Conservation (phyloP, 805 yeast species). For the Lachancea sp. region DNA sequence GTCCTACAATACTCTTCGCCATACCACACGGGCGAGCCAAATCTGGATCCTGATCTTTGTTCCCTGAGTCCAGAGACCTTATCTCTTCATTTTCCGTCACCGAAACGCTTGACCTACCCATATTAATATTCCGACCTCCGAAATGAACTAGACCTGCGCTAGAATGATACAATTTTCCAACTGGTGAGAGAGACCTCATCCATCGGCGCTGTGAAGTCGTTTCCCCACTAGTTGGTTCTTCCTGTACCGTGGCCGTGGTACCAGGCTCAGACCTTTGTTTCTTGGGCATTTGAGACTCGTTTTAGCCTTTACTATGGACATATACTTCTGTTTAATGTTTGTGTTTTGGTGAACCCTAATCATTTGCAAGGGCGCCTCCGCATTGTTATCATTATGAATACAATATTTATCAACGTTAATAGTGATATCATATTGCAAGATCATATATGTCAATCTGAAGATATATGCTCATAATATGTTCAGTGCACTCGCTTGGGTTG, state of each 20-base stretch:
- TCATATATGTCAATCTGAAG: too few species aligned
- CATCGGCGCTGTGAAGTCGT: constrained; percentile 3
- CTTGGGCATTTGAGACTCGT: not conserved
- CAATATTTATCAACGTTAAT: too few species aligned
- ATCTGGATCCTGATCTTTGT: constrained; percentile 23
- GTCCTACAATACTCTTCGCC: constrained; percentile 48
- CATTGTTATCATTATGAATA: too few species aligned
- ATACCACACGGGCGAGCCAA: constrained; percentile 38
- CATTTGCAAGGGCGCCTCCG: too few species aligned
- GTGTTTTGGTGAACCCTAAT: not conserved
- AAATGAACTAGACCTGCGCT: constrained; percentile 6
- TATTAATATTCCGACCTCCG: not conserved
- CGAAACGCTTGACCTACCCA: not conserved
- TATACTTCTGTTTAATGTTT: constrained; percentile 1
- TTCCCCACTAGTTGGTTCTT: not conserved
- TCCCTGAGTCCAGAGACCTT: not conserved
- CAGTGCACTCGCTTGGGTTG: too few species aligned
- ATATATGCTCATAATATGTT: too few species aligned
- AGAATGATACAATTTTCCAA: constrained; percentile 11
- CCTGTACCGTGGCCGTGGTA: not conserved
- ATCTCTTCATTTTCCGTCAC: constrained; percentile 8
- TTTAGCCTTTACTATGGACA: not conserved
- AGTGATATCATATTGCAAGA: too few species aligned
- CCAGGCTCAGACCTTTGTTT: not conserved
- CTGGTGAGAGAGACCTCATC: constrained; percentile 8